Evolutionary conservation across 2,329 filamentous ascomycete species (phyloP), one percentile per base, ranked within the genome.

Genomic region (Colletotrichum paranaense): DNA sequence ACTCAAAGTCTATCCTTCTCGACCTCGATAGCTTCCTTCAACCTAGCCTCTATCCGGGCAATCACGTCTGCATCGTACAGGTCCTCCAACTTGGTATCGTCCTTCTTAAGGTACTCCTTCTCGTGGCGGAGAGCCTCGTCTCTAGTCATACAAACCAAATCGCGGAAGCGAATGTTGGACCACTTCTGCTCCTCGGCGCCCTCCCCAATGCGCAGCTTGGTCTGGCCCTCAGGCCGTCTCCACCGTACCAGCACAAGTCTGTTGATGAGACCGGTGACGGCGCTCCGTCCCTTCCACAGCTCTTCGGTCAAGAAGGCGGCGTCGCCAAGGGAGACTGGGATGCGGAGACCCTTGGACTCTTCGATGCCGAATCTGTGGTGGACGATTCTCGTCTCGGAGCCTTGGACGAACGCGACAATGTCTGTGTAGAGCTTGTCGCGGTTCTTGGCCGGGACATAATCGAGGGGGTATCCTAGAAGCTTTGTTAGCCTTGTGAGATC

Each of bases 341-440:
- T 86, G 75, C 94, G 94, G 62, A 99, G 84, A 0, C 97, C 96
- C 12, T 93, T 84, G 0, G 89, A 85, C 26, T 73, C 74, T 28
- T 72, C 72, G 38, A 67, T 64, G 4, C 71, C 71, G 35, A 65
- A 57, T n/a, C 55, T 63, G 49, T 73, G 71, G 42, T 73, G 88
- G 0, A 92, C 91, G 1, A 97, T 81, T 97, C 95, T 58, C 22
- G 71, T 73, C 80, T 98, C 94, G 16, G 90, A 87, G 32, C 91
- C 92, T 80, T 98, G 95, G 2, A 98, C 84, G 24, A 89, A 88
- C 1, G 91, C 91, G 3, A 97, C 85, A 38, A 98, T 93, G 49
- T 92, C 91, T 71, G 98, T 95, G 82, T 98, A 98, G 88, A 98
- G 92, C 84, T 97, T 98, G 60, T 97, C 95, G 19, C 96, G 88